Base-by-base conservation (phyloP, 495 filamentous ascomycete species). In the Arthonia radiata region DNA sequence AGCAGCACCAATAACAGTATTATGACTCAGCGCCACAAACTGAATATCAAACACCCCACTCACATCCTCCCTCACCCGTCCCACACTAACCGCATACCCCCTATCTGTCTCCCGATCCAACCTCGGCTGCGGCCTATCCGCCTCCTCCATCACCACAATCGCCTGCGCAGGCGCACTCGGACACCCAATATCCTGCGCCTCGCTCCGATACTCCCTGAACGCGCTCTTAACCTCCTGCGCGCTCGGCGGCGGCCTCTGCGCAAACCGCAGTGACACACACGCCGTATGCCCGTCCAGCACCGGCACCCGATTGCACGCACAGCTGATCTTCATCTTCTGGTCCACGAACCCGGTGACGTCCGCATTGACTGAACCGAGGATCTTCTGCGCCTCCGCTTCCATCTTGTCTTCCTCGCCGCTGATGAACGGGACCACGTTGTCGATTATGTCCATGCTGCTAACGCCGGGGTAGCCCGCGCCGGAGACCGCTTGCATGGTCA, bases 321-420 rank as follows among this genome's bases (percentile, higher is more conserved):
- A 75, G 9, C 73, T 77, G 11, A 89, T 62, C 25, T 56, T 55
- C 17, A 83, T 60, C 13, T 47, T 38, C 34, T 78, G 69, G 29
- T 72, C 57, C 13, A 60, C 46, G 34, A 82, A 72, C 17, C 58
- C 71, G 5, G 66, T 74, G 11, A 57, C 57, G 10, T 67, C 65
- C 17, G 42, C 40, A 38, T 72, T 75, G 38, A 83, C 40, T 24
- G 41, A 42, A 19, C 78, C 76, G 7, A 83, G 59, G 36, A 89
- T 89, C 61, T 89, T 86, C 25, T 70, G 67, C 2, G 78, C 75
- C 43, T 89, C 76, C 25, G 67, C 71, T 52, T 79, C 69, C 9
- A 89, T 61, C 54, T 83, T 89, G 47, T 81, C 78, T 39, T 89
- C 78, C 50, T 89, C 77, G 25, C 77, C 77, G n/a, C 61, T 59